A percentile compares a stretch with the other conserved stretches of the same genome.
Evolutionary conservation across 2,329 filamentous ascomycete species (phyloP).

Genomic region (Lizonia empirigonia): DNA sequence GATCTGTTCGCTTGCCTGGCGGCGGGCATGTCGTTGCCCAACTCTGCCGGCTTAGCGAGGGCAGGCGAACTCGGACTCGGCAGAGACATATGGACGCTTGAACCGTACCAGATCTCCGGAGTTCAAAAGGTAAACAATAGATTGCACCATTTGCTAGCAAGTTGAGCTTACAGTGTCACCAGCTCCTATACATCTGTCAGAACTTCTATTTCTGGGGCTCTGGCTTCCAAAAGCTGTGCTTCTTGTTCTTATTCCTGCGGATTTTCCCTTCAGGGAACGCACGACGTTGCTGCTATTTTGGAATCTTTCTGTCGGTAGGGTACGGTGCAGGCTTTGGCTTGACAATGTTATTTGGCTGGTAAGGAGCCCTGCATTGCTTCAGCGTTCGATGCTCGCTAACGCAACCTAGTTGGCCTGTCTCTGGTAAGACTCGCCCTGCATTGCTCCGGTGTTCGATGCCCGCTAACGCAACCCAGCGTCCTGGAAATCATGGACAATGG

Average conservation of each 20-base stretch:
- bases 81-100: conserved; percentile 50
- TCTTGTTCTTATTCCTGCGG: conserved; percentile 34
- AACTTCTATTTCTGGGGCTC: conserved; percentile 34
- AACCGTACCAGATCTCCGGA: conserved; percentile 46
- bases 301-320: conserved; percentile 5
- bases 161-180: neutral
- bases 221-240: conserved; percentile 28
- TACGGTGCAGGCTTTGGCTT: conserved; percentile 1
- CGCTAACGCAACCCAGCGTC: neutral
- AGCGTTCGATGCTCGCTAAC: no score
- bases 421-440: no score
- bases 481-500: conserved; percentile 16
- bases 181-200: conserved; percentile 28
- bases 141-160: neutral
- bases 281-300: conserved; percentile 22
- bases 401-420: neutral
- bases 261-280: conserved; percentile 32
- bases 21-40: conserved; percentile 1
- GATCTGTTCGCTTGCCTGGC: conserved; percentile 38
- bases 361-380: no score
- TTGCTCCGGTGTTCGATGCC: no score
- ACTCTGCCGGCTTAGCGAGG: neutral
- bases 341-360: neutral
- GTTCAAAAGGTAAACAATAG: conserved; percentile 39
- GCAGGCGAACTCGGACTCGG: neutral